A percentile compares a stretch with the other conserved stretches of the same genome.
Evolutionary conservation across 2,329 filamentous ascomycete genomes (phyloP).

Genomic region (Alternaria ventricosa): DNA sequence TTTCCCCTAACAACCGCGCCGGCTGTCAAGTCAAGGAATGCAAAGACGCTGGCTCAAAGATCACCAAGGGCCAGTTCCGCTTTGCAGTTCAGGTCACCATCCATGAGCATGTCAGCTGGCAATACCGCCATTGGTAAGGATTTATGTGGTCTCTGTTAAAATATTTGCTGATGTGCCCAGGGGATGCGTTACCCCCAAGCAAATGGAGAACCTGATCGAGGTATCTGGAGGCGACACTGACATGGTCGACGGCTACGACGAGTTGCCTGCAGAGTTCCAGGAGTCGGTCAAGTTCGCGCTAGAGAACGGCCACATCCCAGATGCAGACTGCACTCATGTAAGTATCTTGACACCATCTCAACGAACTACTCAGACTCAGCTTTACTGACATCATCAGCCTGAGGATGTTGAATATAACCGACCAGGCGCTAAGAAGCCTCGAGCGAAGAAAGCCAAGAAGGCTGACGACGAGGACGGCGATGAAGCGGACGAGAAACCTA

Average conservation of each 20-base stretch:
- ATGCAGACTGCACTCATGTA: slow-evolving; percentile 89
- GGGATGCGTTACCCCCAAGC: slow-evolving; percentile 85
- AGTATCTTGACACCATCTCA: slow-evolving; percentile 44
- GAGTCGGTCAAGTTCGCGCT: slow-evolving; percentile 77
- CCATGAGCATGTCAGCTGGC: slow-evolving; percentile 66
- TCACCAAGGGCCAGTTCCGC: slow-evolving; percentile 73
- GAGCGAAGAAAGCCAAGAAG: slow-evolving; percentile 38
- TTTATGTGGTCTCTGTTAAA: no score
- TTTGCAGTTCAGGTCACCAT: slow-evolving; percentile 76
- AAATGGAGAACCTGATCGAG: slow-evolving; percentile 70
- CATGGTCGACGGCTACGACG: slow-evolving; percentile 80
- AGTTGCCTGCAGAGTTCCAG: slow-evolving; percentile 71
- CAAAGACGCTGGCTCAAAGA: slow-evolving; percentile 73
- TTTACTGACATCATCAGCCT: slow-evolving; percentile 58
- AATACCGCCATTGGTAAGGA: slow-evolving; percentile 93
- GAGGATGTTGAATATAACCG: slow-evolving; percentile 74
- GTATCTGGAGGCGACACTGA: slow-evolving; percentile 66
- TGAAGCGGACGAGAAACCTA: slow-evolving; percentile 45
- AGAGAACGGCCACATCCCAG: slow-evolving; percentile 78
- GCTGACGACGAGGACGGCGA: slow-evolving; percentile 29
- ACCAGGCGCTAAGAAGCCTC: slow-evolving; percentile 63
- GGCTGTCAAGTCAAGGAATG: slow-evolving; percentile 75
- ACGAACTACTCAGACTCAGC: slow-evolving; percentile 40
- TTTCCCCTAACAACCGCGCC: slow-evolving; percentile 67
- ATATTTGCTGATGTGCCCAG: slow-evolving; percentile 55